These are phyloP conservation scores for Stemphylium beticola DNA, from an alignment of 2,329 filamentous ascomycete genomes.

Conservation along the genomic window DNA sequence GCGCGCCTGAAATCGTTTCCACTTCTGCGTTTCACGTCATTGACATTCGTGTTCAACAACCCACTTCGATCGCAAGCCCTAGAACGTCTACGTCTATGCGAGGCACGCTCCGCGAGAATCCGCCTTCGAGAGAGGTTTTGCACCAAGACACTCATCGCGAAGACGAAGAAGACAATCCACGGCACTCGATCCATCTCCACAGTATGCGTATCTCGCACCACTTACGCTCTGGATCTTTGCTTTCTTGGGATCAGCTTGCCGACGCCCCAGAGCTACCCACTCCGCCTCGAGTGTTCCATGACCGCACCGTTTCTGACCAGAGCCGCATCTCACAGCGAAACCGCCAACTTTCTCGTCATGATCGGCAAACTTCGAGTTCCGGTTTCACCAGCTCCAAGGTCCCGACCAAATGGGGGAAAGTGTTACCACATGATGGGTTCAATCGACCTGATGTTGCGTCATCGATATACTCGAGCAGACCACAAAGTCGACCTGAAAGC, in stretches of 20 bases:
- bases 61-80: constrained; percentile 20
- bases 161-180: constrained; percentile 22
- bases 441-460: constrained; percentile 36
- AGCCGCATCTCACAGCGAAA: constrained; percentile 22
- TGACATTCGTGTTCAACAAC: constrained; percentile 30
- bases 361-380: constrained; percentile 44
- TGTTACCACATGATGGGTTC: constrained; percentile 27
- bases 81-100: constrained; percentile 24
- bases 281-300: constrained; percentile 17
- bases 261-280: constrained; percentile 28
- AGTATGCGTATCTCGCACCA: constrained; percentile 55
- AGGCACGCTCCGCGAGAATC: constrained; percentile 15
- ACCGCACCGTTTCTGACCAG: constrained; percentile 28
- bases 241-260: constrained; percentile 45
- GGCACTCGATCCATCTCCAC: constrained; percentile 49
- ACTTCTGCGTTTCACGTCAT: constrained; percentile 7
- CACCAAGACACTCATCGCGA: constrained; percentile 1
- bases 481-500: constrained; percentile 46
- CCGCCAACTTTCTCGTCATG: constrained; percentile 22
- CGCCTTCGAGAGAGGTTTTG: background rate
- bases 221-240: constrained; percentile 51
- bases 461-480: constrained; percentile 50
- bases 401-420: constrained; percentile 48
- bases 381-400: constrained; percentile 47
- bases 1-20: background rate